phyloP scores from a whole-genome alignment of 1,284 basidiomycete genomes.

The Rhodotorula sp. region DNA sequence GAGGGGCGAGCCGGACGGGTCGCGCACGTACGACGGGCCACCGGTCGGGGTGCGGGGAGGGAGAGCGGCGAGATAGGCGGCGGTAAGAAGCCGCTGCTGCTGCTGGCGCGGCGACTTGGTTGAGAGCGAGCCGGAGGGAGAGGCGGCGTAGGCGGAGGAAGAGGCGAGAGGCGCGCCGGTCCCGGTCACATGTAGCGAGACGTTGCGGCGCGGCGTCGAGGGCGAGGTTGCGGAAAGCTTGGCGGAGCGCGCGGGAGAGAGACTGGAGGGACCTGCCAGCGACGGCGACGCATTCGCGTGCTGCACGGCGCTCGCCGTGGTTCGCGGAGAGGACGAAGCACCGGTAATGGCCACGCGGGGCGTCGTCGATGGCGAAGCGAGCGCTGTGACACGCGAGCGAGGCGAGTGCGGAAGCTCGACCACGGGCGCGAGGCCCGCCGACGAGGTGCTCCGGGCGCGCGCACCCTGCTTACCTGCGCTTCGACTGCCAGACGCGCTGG shows the following conservation, averaged over 20 bases:
- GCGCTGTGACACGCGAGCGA: not conserved
- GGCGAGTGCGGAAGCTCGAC: not conserved
- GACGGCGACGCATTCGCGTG: too few relatives aligned
- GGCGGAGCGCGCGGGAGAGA: too few relatives aligned
- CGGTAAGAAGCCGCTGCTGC: not conserved
- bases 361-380: not conserved
- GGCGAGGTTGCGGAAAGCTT: too few relatives aligned
- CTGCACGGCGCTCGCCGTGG: too few relatives aligned
- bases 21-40: not conserved
- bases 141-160: not conserved
- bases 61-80: not conserved
- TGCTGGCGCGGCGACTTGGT: not conserved
- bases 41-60: not conserved
- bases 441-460: too few relatives aligned
- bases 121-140: not conserved
- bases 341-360: not conserved
- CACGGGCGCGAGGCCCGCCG: not conserved
- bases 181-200: not conserved
- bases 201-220: too few relatives aligned
- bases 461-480: too few relatives aligned
- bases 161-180: not conserved
- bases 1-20: slow-evolving; percentile 16
- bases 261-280: too few relatives aligned
- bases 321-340: not conserved
- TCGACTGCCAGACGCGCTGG: too few relatives aligned